phyloP scores from a whole-genome alignment of 2,329 filamentous ascomycete species.

The Epichloe aotearoae region DNA sequence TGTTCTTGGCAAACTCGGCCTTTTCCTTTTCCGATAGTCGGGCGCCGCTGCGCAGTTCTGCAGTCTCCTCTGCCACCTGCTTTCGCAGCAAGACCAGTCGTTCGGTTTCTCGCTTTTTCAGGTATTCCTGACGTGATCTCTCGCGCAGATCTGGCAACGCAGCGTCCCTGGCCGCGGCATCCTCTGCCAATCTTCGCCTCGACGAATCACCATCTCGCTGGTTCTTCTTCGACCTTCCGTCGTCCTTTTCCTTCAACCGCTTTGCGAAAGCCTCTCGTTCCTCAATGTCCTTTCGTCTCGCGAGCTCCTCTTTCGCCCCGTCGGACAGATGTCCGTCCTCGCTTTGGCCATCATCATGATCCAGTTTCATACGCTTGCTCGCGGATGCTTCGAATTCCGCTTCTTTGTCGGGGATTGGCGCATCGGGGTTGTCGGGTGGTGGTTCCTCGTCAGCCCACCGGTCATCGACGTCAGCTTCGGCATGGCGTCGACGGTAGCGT shows the following conservation, averaged over 20 bases:
- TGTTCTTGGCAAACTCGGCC: constrained; percentile 77
- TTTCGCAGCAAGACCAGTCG: constrained; percentile 73
- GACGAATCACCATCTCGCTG: constrained; percentile 44
- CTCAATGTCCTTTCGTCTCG: constrained; percentile 51
- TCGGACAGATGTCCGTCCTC: constrained; percentile 40
- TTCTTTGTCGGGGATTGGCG: constrained; percentile 28
- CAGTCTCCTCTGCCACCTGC: constrained; percentile 80
- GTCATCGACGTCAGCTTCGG: constrained; percentile 50
- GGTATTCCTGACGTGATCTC: constrained; percentile 79
- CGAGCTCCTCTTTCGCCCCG: constrained; percentile 41
- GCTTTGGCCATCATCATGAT: constrained; percentile 35
- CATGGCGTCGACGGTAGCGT: constrained; percentile 28
- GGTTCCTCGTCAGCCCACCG: constrained; percentile 71
- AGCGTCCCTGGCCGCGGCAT: constrained; percentile 51
- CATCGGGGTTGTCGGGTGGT: constrained; percentile 25
- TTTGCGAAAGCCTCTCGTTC: constrained; percentile 74
- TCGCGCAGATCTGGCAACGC: constrained; percentile 72
- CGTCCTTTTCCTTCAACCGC: constrained; percentile 58
- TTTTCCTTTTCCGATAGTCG: constrained; percentile 66
- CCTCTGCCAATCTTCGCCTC: constrained; percentile 34
- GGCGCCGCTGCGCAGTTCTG: constrained; percentile 65
- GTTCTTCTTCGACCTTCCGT: constrained; percentile 54
- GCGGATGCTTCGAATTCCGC: constrained; percentile 55
- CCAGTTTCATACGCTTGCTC: constrained; percentile 55
- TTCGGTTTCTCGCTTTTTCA: constrained; percentile 84